Evolutionary conservation across 225 moss, liverwort and hornwort species (phyloP), one percentile per base, ranked within the genome.

Genomic region (Lunularia cruciata): DNA sequence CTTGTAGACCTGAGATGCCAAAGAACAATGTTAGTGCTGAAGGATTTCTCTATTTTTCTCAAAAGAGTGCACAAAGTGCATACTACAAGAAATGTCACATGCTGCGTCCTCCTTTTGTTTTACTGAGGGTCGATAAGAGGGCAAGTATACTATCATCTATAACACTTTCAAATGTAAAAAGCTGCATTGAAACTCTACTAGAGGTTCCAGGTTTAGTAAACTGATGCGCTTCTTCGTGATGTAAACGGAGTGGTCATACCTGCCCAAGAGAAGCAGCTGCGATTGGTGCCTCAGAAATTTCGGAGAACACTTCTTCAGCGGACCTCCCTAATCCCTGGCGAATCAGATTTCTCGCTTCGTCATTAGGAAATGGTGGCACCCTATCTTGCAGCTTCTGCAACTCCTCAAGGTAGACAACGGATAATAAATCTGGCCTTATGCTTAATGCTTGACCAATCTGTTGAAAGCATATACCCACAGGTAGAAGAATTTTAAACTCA

Each of bases 231-330:
- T n/a, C n/a, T n/a, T n/a, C n/a, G n/a, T n/a, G n/a, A n/a, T n/a
- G n/a, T n/a, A n/a, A n/a, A n/a, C n/a, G n/a, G n/a, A n/a, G n/a
- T n/a, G n/a, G n/a, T n/a, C 26, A 34, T 68, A 95, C 94, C 86
- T 95, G 94, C 62, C 91, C 94, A 30, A 95, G 75, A 71, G 94
- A 95, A 33, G 94, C 94, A 69, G 94, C 94, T n/a, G 91, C 94
- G 60, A 95, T 66, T 48, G 94, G 91, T 65, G 86, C 79, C 63
- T 79, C 87, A 0, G 94, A 88, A 78, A 95, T 89, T 70, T 91
- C 87, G 31, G 70, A 80, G 72, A 81, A 95, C 28, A 91, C 74
- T 47, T 86, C 87, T 57, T 88, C 87, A 0, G 81, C 83, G 48
- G 88, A 82, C 77, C 65, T 85, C 49, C 94, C 94, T 25, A 95